A percentile compares a stretch with the other conserved stretches of the same genome.
These are phyloP conservation scores for Mycena capillaripes DNA, from an alignment of 768 basidiomycete species.

Conservation along the genomic window DNA sequence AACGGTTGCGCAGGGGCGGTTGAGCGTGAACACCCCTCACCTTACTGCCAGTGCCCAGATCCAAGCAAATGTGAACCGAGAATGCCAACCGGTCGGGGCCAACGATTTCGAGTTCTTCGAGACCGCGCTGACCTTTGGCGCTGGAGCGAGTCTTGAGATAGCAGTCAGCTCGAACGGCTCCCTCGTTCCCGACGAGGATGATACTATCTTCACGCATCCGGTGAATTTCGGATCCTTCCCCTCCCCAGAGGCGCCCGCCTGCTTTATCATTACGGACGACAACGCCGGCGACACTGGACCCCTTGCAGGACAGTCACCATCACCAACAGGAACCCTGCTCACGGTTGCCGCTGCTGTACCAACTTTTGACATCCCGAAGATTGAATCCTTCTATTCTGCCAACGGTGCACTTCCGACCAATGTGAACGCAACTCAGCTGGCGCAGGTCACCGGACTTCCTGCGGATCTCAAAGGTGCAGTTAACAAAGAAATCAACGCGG, in stretches of 20 bases:
- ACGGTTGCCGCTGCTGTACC: neutral
- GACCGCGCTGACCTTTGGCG: slow-evolving; percentile 22
- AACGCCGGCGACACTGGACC: too few relatives aligned
- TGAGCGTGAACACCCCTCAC: slow-evolving; percentile 24
- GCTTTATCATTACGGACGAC: slow-evolving; percentile 20
- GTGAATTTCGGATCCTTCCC: neutral
- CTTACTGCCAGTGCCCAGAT: neutral
- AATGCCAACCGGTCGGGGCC: slow-evolving; percentile 15
- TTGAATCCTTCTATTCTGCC: neutral
- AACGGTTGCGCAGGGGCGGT: neutral
- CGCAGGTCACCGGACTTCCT: neutral
- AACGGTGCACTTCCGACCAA: neutral
- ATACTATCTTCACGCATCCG: neutral
- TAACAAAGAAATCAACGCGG: too few relatives aligned
- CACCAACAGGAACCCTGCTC: neutral
- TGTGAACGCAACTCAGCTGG: neutral
- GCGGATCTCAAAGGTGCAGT: too few relatives aligned
- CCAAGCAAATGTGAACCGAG: slow-evolving; percentile 11
- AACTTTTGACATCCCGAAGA: neutral
- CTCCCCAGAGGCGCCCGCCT: neutral
- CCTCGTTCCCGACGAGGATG: neutral
- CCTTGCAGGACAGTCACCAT: neutral
- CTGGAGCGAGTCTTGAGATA: slow-evolving; percentile 14
- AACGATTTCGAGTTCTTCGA: slow-evolving; percentile 19
- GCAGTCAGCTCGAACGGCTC: neutral